Percentiles rank a stretch among this genome's conserved stretches.
phyloP scores from a whole-genome alignment of 495 filamentous ascomycete genomes.

The Aspergillus nanangensis region DNA sequence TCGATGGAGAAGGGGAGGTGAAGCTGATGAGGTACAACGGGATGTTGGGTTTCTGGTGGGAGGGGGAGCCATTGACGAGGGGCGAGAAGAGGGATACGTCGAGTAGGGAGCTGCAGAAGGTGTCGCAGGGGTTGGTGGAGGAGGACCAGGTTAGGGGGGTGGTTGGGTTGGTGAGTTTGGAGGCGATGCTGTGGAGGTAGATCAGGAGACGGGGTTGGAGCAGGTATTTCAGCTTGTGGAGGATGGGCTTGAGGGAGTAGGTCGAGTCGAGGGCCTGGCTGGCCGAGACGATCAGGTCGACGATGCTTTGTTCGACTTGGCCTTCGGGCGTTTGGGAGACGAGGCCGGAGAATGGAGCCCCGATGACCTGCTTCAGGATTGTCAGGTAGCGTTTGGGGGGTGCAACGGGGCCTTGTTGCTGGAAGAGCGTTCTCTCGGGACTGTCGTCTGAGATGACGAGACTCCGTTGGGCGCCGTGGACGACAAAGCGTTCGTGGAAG shows the following conservation, averaged over 20 bases:
- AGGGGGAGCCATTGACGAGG: conserved; percentile 13
- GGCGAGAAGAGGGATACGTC: conserved; percentile 23
- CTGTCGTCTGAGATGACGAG: conserved; percentile 11
- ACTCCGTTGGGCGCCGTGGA: background rate
- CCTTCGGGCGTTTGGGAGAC: conserved; percentile 1
- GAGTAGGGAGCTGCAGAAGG: conserved; percentile 28
- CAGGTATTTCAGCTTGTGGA: conserved; percentile 11
- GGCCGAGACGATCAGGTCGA: conserved; percentile 16
- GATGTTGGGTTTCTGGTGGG: background rate
- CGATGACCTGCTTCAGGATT: conserved; percentile 39
- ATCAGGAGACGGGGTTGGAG: conserved; percentile 11
- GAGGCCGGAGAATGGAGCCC: conserved; percentile 27
- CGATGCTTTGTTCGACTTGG: conserved; percentile 19
- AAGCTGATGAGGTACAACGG: conserved; percentile 38
- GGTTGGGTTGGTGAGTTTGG: conserved; percentile 17
- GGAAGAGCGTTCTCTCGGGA: conserved; percentile 12
- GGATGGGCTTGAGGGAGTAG: background rate
- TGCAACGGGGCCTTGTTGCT: conserved; percentile 5
- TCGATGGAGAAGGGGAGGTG: conserved; percentile 22
- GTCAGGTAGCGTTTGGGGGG: conserved; percentile 32
- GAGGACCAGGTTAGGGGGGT: conserved; percentile 17
- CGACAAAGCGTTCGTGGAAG: conserved; percentile 13
- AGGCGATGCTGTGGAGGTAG: conserved; percentile 22
- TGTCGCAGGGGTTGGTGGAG: conserved; percentile 29
- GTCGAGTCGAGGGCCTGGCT: background rate